Evolutionary conservation across 805 yeast species (phyloP).

Genomic region (Zygosaccharomyces bisporus): DNA sequence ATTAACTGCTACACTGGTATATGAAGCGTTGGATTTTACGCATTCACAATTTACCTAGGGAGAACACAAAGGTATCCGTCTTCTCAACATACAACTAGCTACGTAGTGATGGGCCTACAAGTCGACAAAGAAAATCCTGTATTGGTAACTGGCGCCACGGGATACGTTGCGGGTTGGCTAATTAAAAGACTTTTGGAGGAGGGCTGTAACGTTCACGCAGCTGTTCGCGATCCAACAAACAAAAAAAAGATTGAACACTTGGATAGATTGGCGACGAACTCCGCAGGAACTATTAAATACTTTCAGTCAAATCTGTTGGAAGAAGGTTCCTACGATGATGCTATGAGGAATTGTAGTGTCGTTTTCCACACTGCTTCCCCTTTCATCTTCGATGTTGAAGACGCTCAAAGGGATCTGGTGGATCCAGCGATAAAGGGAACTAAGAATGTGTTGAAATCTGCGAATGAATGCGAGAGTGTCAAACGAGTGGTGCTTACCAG

Average conservation of each 20-base stretch:
- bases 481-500: constrained; percentile 52
- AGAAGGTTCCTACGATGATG: constrained; percentile 44
- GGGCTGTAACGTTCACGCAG: constrained; percentile 45
- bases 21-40: no score
- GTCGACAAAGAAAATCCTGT: constrained; percentile 23
- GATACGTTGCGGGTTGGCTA: constrained; percentile 50
- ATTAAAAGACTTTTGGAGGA: constrained; percentile 38
- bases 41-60: no score
- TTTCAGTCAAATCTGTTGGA: constrained; percentile 36
- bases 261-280: constrained; percentile 29
- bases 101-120: not conserved
- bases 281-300: constrained; percentile 28
- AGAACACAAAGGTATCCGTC: no score
- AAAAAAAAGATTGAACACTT: constrained; percentile 41
- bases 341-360: constrained; percentile 40
- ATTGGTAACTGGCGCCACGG: constrained; percentile 51
- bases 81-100: no score
- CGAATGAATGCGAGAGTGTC: constrained; percentile 38
- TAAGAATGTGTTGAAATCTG: constrained; percentile 42
- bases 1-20: no score
- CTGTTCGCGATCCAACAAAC: constrained; percentile 40
- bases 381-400: constrained; percentile 33
- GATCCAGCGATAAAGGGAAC: constrained; percentile 55
- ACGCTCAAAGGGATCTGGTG: constrained; percentile 46
- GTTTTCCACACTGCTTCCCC: constrained; percentile 53